phyloP scores from a whole-genome alignment of 2,329 filamentous ascomycete species.

The Colletotrichum orchidophilum region DNA sequence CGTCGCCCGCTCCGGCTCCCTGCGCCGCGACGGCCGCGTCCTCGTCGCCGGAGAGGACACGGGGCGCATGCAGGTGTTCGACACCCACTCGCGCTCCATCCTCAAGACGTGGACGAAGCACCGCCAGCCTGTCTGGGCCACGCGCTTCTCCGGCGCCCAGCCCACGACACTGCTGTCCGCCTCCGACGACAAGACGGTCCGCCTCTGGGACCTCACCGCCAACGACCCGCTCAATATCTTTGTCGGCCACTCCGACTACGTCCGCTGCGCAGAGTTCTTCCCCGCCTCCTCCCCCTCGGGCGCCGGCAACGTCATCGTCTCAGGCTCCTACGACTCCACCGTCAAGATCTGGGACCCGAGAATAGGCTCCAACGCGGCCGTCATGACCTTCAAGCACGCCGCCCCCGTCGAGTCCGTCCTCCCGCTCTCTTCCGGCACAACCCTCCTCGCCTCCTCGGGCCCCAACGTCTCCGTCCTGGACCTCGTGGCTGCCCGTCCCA shows the following conservation, averaged over 20 bases:
- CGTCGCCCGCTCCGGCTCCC: slow-evolving; percentile 87
- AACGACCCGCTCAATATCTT: slow-evolving; percentile 81
- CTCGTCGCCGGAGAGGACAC: slow-evolving; percentile 91
- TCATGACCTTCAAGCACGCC: slow-evolving; percentile 96
- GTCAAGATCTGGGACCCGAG: slow-evolving; percentile 94
- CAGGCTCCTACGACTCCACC: slow-evolving; percentile 93
- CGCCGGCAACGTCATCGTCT: slow-evolving; percentile 80
- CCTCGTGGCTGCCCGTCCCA: slow-evolving; percentile 87
- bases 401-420: slow-evolving; percentile 90
- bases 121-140: slow-evolving; percentile 92
- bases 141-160: slow-evolving; percentile 89
- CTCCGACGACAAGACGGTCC: slow-evolving; percentile 91
- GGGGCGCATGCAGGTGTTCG: slow-evolving; percentile 94
- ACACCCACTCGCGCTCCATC: slow-evolving; percentile 87
- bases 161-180: slow-evolving; percentile 88
- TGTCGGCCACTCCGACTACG: slow-evolving; percentile 90
- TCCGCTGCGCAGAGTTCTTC: slow-evolving; percentile 87
- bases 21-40: slow-evolving; percentile 88
- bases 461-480: slow-evolving; percentile 92
- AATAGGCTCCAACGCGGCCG: slow-evolving; percentile 69
- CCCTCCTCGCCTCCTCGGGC: slow-evolving; percentile 83
- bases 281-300: slow-evolving; percentile 55
- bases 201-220: slow-evolving; percentile 91
- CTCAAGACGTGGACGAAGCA: slow-evolving; percentile 95
- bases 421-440: slow-evolving; percentile 86